Percentiles rank a stretch among this genome's conserved stretches.
Evolutionary conservation across 176 grass and related monocot genomes (phyloP).

Genomic region (Musa itinerans): DNA sequence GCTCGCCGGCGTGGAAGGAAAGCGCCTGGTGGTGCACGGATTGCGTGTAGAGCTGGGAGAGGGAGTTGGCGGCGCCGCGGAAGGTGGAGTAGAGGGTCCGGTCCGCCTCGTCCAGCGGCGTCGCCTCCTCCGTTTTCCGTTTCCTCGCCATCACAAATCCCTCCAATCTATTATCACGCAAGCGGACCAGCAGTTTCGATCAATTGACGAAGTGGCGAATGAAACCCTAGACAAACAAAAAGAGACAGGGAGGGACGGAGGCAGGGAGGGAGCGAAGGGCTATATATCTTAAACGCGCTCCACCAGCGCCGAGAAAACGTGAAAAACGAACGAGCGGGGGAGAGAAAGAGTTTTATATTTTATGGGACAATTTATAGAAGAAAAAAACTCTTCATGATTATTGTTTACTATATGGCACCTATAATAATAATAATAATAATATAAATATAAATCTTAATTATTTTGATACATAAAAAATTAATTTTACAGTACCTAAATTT

Average conservation of each 20-base stretch:
- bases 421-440: too few relatives aligned
- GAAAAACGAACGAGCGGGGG: background rate
- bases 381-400: too few relatives aligned
- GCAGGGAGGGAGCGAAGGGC: background rate
- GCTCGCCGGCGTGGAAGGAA: constrained; percentile 83
- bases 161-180: background rate
- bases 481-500: too few relatives aligned
- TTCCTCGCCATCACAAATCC: constrained; percentile 45
- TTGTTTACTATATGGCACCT: too few relatives aligned
- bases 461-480: too few relatives aligned
- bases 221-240: constrained; percentile 3
- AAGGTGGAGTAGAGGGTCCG: constrained; percentile 71
- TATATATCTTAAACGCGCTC: too few relatives aligned
- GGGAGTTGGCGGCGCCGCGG: constrained; percentile 66
- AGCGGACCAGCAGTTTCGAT: background rate
- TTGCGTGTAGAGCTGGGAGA: constrained; percentile 74
- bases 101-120: constrained; percentile 67
- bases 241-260: background rate
- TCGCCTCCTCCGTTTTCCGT: constrained; percentile 52
- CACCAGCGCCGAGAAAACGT: background rate
- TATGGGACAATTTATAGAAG: too few relatives aligned
- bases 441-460: too few relatives aligned
- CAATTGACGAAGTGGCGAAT: background rate
- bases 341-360: too few relatives aligned
- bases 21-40: constrained; percentile 63